Conservation (phyloP, 108 stramenopile genomes). For the Nitzschia sp. region DNA sequence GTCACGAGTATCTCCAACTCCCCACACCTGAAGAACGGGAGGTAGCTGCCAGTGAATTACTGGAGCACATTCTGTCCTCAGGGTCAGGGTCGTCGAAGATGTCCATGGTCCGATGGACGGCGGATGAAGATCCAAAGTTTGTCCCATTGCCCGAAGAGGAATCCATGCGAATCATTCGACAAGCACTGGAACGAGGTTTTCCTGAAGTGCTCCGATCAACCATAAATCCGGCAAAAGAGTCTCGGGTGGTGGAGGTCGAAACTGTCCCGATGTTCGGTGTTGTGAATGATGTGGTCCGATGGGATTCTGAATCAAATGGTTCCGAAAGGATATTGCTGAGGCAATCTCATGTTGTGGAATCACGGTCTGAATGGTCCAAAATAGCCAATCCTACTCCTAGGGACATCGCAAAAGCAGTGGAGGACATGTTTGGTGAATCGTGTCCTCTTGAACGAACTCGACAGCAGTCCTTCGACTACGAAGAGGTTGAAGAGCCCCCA, state of each 20-base stretch:
- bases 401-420: neutral
- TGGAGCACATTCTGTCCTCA: too few species aligned
- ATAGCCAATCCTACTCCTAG: neutral
- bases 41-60: too few species aligned
- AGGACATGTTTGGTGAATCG: neutral
- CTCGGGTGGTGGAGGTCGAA: conserved; percentile 1
- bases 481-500: neutral
- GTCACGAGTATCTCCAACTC: neutral
- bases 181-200: conserved; percentile 12
- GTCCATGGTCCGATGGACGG: too few species aligned
- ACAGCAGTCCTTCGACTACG: neutral
- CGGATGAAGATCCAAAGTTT: too few species aligned
- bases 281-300: neutral
- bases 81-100: too few species aligned
- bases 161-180: neutral
- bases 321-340: neutral
- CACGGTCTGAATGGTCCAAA: neutral
- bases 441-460: too few species aligned
- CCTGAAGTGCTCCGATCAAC: conserved; percentile 4
- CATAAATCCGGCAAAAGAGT: neutral
- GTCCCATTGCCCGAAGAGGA: neutral
- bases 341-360: neutral
- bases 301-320: neutral
- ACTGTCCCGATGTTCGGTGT: conserved; percentile 8
- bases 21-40: neutral